These are phyloP conservation scores for Arthrinium puccinioides DNA, from an alignment of 2,329 filamentous ascomycete genomes.

Conservation along the genomic window DNA sequence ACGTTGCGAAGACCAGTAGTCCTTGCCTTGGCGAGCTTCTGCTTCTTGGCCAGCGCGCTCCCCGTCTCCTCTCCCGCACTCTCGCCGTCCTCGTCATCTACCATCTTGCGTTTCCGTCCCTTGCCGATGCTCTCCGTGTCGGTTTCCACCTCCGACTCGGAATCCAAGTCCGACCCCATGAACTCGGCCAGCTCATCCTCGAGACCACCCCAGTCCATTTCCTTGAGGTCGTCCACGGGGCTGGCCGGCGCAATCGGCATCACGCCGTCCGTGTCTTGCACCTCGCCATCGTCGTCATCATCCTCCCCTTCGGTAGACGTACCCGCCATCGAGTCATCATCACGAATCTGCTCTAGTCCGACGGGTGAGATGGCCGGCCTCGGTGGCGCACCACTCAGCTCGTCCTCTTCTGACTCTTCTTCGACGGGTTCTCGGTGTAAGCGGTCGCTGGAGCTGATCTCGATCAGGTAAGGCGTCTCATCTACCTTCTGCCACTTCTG, in stretches of 20 bases:
- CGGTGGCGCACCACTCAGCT: slow-evolving; percentile 18
- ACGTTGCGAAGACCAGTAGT: slow-evolving; percentile 33
- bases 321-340: slow-evolving; percentile 22
- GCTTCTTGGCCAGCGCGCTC: slow-evolving; percentile 32
- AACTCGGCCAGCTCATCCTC: slow-evolving; percentile 62
- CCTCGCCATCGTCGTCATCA: slow-evolving; percentile 25
- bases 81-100: slow-evolving; percentile 7
- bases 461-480: slow-evolving; percentile 70
- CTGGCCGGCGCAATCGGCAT: slow-evolving; percentile 39
- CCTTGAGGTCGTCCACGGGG: slow-evolving; percentile 22
- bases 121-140: slow-evolving; percentile 32
- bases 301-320: slow-evolving; percentile 36
- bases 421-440: slow-evolving; percentile 11
- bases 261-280: slow-evolving; percentile 37
- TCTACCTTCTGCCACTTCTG: slow-evolving; percentile 76
- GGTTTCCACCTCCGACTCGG: slow-evolving; percentile 15
- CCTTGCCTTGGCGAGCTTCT: slow-evolving; percentile 30
- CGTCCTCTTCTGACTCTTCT: slow-evolving; percentile 18
- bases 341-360: slow-evolving; percentile 19
- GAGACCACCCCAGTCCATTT: slow-evolving; percentile 28
- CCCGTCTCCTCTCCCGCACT: slow-evolving; percentile 5
- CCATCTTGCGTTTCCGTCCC: slow-evolving; percentile 19
- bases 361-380: slow-evolving; percentile 31
- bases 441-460: slow-evolving; percentile 46
- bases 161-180: slow-evolving; percentile 41